These are phyloP conservation scores for Entelexis sorbosivorans DNA, from an alignment of 1,139 yeast genomes.

Conservation along the genomic window DNA sequence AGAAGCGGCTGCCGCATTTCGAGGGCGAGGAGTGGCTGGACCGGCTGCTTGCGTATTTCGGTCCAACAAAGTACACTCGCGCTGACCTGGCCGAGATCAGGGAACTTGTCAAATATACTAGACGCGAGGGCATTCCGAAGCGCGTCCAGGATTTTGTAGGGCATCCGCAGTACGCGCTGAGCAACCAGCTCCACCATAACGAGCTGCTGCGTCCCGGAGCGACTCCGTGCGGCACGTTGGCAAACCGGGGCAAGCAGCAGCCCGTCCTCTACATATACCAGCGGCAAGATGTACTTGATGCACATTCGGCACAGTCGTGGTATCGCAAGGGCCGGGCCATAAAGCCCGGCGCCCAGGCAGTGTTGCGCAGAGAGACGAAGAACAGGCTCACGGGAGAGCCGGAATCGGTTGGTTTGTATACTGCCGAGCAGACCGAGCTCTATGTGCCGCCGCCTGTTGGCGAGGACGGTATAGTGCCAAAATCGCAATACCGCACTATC, in stretches of 20 bases:
- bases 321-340: constrained; percentile 67
- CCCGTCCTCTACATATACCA: constrained; percentile 42
- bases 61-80: constrained; percentile 33
- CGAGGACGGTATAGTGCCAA: constrained; percentile 53
- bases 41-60: constrained; percentile 33
- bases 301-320: constrained; percentile 79
- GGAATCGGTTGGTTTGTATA: constrained; percentile 45
- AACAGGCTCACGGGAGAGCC: constrained; percentile 31
- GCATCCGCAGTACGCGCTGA: constrained; percentile 81
- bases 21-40: constrained; percentile 51
- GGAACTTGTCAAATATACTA: constrained; percentile 56
- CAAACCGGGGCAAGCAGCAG: constrained; percentile 26
- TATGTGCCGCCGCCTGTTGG: constrained; percentile 55
- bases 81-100: constrained; percentile 60
- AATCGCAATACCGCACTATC: constrained; percentile 70
- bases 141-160: constrained; percentile 70
- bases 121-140: constrained; percentile 79
- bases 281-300: constrained; percentile 49
- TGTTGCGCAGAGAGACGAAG: constrained; percentile 28
- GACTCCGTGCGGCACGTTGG: constrained; percentile 57
- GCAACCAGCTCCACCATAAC: constrained; percentile 56
- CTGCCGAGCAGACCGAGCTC: constrained; percentile 63
- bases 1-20: constrained; percentile 56
- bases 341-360: constrained; percentile 57
- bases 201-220: constrained; percentile 64